These are phyloP conservation scores for Boletus tomentosulus DNA, from an alignment of 768 basidiomycete species.

Conservation along the genomic window DNA sequence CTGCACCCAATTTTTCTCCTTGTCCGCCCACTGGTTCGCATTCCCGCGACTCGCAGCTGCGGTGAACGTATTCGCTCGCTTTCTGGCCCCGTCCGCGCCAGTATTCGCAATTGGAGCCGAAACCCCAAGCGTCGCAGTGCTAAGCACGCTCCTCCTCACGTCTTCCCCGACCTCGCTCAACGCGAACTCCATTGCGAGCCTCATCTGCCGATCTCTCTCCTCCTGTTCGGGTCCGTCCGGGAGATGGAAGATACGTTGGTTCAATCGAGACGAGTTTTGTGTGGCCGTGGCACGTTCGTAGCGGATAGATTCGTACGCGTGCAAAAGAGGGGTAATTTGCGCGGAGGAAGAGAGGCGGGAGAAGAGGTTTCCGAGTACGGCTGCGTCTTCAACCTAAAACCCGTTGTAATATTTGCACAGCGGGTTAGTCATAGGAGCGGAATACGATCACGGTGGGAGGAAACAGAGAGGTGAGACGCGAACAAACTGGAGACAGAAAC, in stretches of 20 bases:
- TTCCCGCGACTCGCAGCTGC: constrained; percentile 26
- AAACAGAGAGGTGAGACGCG: neutral
- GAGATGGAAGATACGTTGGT: constrained; percentile 53
- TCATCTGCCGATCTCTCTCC: constrained; percentile 49
- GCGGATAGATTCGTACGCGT: constrained; percentile 51
- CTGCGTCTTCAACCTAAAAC: constrained; percentile 34
- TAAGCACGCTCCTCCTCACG: constrained; percentile 6
- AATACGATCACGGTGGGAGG: neutral
- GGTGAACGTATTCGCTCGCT: neutral
- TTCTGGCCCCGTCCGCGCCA: neutral
- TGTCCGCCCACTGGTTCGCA: constrained; percentile 58
- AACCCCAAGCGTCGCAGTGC: constrained; percentile 6
- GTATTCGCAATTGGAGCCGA: neutral
- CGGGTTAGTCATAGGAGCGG: neutral
- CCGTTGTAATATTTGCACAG: neutral
- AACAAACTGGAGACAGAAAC: neutral
- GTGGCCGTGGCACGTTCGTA: constrained; percentile 45
- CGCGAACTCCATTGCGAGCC: constrained; percentile 41
- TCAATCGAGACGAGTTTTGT: constrained; percentile 46
- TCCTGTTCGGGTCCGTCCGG: constrained; percentile 51
- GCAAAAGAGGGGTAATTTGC: constrained; percentile 45
- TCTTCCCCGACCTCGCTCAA: constrained; percentile 21
- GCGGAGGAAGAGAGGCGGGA: constrained; percentile 38
- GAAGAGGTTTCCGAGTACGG: constrained; percentile 47
- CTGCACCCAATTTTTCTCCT: constrained; percentile 40